These are phyloP conservation scores for Coemansia sp. DNA, from an alignment of 192 early-diverging fungal genomes.

Conservation along the genomic window DNA sequence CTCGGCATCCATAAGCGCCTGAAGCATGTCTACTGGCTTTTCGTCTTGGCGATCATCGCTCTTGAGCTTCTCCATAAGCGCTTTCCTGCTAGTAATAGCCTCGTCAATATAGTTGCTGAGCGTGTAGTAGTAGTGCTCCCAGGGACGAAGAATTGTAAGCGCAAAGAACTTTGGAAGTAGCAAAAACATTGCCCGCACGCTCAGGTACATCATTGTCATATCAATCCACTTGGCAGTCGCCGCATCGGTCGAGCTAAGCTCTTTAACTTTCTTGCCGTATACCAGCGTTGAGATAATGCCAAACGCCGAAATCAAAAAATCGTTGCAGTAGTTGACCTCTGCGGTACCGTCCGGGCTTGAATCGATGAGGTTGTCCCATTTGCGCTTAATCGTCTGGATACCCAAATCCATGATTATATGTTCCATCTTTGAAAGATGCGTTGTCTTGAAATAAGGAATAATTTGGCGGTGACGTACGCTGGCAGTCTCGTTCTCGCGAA, in stretches of 20 bases:
- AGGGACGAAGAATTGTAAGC: conserved; percentile 21
- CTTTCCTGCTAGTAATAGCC: conserved; percentile 18
- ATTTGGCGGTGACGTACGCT: conserved; percentile 37
- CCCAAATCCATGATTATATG: conserved; percentile 40
- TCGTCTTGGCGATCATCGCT: neutral
- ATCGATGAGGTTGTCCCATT: conserved; percentile 29
- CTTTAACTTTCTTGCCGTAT: conserved; percentile 30
- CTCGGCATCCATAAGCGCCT: conserved; percentile 50
- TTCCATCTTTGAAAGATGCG: conserved; percentile 38
- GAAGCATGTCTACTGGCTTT: conserved; percentile 33
- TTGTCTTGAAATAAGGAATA: conserved; percentile 34
- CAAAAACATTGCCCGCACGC: conserved; percentile 34
- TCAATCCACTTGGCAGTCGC: conserved; percentile 35
- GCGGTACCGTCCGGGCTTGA: conserved; percentile 15
- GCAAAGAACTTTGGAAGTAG: conserved; percentile 20
- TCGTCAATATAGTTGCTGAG: conserved; percentile 36
- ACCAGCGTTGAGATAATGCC: conserved; percentile 39
- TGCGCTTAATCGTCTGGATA: conserved; percentile 28
- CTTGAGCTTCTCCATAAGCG: conserved; percentile 4
- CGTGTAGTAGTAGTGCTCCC: conserved; percentile 21
- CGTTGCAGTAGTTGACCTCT: conserved; percentile 46
- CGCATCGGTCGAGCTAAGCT: conserved; percentile 25
- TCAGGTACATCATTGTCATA: conserved; percentile 28
- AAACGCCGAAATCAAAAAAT: conserved; percentile 39
- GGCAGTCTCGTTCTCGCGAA: conserved; percentile 28